Base-by-base conservation (phyloP, 2,329 filamentous ascomycete species). In the Microcyclospora tardicrescens region DNA sequence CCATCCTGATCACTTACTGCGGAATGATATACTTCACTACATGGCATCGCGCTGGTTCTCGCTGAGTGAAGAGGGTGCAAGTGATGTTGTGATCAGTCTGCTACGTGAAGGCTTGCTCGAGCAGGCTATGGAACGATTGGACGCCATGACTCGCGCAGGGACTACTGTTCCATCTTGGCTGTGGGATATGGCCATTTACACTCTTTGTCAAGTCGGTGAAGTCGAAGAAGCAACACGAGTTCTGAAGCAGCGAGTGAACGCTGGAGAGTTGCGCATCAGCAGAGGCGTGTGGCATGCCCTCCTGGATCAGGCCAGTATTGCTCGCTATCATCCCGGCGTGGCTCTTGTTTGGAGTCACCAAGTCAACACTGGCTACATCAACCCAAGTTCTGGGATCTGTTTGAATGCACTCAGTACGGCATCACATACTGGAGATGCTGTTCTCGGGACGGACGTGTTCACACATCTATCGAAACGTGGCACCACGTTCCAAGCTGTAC, bases 71-170 rank as follows among this genome's bases (percentile, higher is more conserved):
- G 66, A 71, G 6, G 80, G 77, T 8, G 73, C 73, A 55, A 74
- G 82, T 50, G 75, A 73, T 53, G 67, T 93, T 14, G 72, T 81
- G 1, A 63, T 84, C 9, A 85, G 84, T 0, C 62, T 93, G 42
- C 67, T 96, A 28, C 73, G 86, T 14, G 87, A 95, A 50, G 75
- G 77, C 1, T 81, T 93, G 51, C 79, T 84, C 45, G 91, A 96
- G 61, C 65, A 87, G 45, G 87, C 85, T 1, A 65, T 93, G 41
- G 65, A 72, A 37, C 75, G 75, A 47, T 60, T 94, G 32, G 78
- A 84, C 29, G 62, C 72, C 15, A 75, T 94, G 70, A 64, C 75
- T 32, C 62, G 67, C 37, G 67, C 73, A 35, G 65, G 68, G 2
- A 64, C 73, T 1, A 52, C 50, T 2, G 62, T 87, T 3, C 71